Conservation (phyloP, 129 eudicot genomes). For the Escallonia rubra region DNA sequence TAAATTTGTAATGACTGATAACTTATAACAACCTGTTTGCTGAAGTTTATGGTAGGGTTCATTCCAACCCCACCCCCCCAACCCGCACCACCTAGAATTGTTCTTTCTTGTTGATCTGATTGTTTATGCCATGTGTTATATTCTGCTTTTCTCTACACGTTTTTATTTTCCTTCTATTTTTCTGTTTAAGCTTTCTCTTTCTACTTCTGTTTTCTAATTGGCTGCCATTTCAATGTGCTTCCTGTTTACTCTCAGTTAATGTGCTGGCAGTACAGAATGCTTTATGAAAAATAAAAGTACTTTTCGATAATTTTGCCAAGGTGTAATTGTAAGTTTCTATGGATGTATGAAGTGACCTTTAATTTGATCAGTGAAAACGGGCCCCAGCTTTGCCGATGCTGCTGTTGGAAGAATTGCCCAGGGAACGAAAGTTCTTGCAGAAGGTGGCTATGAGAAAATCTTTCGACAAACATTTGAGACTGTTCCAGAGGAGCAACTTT, state of each 20-base stretch:
- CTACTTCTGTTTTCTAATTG: not conserved
- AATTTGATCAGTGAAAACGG: conserved; percentile 73
- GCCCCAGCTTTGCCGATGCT: conserved; percentile 84
- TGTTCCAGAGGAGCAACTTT: conserved; percentile 71
- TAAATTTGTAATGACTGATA: too few relatives aligned
- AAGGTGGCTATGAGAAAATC: conserved; percentile 94
- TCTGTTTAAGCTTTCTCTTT: not conserved
- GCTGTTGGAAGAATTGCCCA: conserved; percentile 93
- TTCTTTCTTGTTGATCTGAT: too few relatives aligned
- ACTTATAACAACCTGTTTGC: too few relatives aligned
- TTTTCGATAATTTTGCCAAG: not conserved
- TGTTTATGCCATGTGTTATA: too few relatives aligned
- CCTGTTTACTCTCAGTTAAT: too few relatives aligned
- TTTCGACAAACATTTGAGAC: conserved; percentile 82
- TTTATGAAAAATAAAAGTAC: not conserved
- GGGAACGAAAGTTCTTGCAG: conserved; percentile 80
- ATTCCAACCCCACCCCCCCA: too few relatives aligned
- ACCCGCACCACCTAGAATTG: too few relatives aligned
- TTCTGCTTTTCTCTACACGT: too few relatives aligned
- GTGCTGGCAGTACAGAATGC: not conserved
- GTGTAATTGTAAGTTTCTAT: not conserved
- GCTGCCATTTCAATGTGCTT: not conserved
- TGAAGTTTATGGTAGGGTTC: too few relatives aligned
- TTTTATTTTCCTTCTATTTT: too few relatives aligned
- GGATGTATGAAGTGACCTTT: not conserved